Evolutionary conservation across 345 rosid species (phyloP), one percentile per base, ranked within the genome.

Genomic region (Brassica rapa): DNA sequence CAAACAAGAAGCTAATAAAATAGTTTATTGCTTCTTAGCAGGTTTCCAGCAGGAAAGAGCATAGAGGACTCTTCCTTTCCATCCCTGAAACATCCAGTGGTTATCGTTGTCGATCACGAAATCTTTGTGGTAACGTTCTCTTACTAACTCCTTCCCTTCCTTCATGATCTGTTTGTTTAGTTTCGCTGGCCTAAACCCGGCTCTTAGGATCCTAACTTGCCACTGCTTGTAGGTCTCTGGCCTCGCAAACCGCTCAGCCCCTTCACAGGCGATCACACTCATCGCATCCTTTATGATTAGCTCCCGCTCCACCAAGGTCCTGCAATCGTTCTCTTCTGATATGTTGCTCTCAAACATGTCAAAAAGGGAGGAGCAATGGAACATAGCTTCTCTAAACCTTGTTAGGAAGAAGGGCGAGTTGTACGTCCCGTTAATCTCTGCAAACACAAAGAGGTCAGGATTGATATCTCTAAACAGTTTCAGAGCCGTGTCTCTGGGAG

Each of bases 31-130:
- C 53, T 72, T 77, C 78, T 80, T 73, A 6, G 68, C 79, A 71
- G 93, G 93, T 72, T 85, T 82, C 98, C 97, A 94, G 53, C 86
- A 86, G 0, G 97, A 87, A 69, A 88, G 80, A 53, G 91, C 97
- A 75, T 78, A 80, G 3, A 87, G 66, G 14, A 89, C 83, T 75
- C 89, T 86, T 5, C 98, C 98, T 76, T 94, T 94, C 98, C 98
- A 94, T 2, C 93, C 93, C 66, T 84, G 95, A 43, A 94, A 86
- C 90, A 94, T 77, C 97, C 97, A 94, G 0, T 79, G 80, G 46
- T 86, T 88, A 81, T 94, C 90, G 11, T 77, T 84, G 66, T 91
- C 95, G 0, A 90, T 70, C 46, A 84, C 76, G 11, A 91, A 94
- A 72, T 94, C 97, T 60, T 68, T 81, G 33, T 92, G 88, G 63